Base-by-base conservation (phyloP, 169 alveolate genomes). In the Cystoisospora suis region DNA sequence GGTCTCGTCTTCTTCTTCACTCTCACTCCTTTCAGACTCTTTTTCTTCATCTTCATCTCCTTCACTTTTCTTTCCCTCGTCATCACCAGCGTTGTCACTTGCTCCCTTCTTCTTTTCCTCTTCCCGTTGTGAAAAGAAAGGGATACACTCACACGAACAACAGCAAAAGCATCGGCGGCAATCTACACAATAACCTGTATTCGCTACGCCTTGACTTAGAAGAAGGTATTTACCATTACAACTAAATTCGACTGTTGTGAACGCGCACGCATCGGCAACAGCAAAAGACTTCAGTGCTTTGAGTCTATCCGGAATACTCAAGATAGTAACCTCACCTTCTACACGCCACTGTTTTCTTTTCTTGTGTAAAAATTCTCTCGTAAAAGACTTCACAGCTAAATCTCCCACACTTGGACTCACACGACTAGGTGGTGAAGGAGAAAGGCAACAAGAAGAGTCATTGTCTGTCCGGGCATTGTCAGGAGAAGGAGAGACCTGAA, bases 81-180 rank as follows among this genome's bases (percentile, higher is more conserved):
- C n/a, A n/a, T n/a, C n/a, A n/a, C 12, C 12, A 23, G 65, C 29
- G 23, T 12, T 23, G 65, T 15, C 65, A 15, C 12, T 12, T 53
- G 65, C 65, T 12, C 65, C 65, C 65, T 15, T 53, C 12, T 53
- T 23, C 23, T 12, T 23, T 53, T 53, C 65, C 23, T 53, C 23
- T 12, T 53, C 29, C 12, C 23, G 23, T 53, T 12, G 29, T 15
- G 12, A 53, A 23, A 12, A 15, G 65, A 23, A 53, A 53, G 65
- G 29, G 23, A 53, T 23, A 23, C 23, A 12, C 15, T 34, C 77
- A 46, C 92, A 88, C 34, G 9, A n/a, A 23, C 92, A 88, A 69
- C 92, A 75, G 88, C 92, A 88, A 15, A 46, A 32, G 83, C 92
- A 88, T 7, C 46, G 77, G 86, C 88, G 83, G 58, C 92, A 88